These are phyloP conservation scores for Macrophomina pseudophaseolina DNA, from an alignment of 2,329 filamentous ascomycete genomes.

Conservation along the genomic window DNA sequence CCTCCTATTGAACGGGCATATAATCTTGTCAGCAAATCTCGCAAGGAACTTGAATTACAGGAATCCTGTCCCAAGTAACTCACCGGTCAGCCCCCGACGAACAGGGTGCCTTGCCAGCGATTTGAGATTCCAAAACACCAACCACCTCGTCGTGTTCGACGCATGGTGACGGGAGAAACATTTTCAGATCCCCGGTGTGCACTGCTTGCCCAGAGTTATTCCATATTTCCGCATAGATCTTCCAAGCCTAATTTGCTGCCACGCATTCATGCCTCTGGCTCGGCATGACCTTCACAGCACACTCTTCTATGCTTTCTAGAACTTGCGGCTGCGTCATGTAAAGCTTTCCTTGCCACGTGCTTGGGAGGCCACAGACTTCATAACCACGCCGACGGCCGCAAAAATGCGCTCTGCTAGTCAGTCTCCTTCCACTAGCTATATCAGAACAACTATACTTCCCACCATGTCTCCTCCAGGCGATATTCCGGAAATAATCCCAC, in stretches of 20 bases:
- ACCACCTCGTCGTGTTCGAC: background rate
- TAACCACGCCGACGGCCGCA: background rate
- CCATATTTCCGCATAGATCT: conserved; percentile 1
- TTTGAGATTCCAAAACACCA: conserved; percentile 1
- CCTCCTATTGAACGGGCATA: background rate
- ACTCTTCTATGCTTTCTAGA: background rate
- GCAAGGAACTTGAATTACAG: background rate
- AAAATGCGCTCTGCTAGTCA: background rate
- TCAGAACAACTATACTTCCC: background rate
- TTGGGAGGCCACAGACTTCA: background rate
- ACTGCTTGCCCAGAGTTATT: background rate
- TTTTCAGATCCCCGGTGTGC: background rate
- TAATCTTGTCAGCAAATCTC: background rate
- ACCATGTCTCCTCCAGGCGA: background rate
- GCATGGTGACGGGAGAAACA: conserved; percentile 2
- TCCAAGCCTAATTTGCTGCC: background rate
- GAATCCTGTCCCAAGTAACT: background rate
- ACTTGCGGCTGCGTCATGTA: background rate
- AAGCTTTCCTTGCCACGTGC: background rate
- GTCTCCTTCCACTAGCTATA: background rate
- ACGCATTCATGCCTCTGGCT: background rate
- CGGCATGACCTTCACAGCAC: background rate
- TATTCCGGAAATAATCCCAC: background rate
- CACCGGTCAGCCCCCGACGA: background rate
- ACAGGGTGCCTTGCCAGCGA: background rate